Conservation (phyloP, 768 basidiomycete species). For the Trametes cinnabarina region DNA sequence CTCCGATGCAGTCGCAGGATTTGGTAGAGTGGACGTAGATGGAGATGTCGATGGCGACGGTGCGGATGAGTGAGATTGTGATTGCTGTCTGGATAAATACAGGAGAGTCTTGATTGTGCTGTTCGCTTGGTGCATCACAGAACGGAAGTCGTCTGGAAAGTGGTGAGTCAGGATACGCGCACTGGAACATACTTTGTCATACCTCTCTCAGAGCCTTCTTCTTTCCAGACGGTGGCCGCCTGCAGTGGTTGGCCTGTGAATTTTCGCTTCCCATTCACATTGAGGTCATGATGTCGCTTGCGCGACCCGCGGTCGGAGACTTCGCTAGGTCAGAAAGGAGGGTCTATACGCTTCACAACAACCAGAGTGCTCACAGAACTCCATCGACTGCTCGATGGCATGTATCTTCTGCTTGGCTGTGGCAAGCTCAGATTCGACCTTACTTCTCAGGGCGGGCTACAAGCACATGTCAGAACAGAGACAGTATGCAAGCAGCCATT, state of each 20-base stretch:
- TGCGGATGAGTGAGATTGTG: conserved; percentile 23
- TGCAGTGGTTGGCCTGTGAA: conserved; percentile 17
- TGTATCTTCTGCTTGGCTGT: conserved; percentile 74
- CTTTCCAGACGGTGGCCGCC: conserved; percentile 12
- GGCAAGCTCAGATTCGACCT: conserved; percentile 76
- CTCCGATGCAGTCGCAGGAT: conserved; percentile 27
- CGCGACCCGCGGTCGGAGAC: conserved; percentile 19
- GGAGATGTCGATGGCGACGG: conserved; percentile 40
- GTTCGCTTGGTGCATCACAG: conserved; percentile 64
- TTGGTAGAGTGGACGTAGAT: conserved; percentile 23
- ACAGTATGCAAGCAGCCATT: no score
- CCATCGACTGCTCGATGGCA: conserved; percentile 56
- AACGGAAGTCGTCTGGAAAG: conserved; percentile 66
- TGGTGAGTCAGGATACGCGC: not conserved
- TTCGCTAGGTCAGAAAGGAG: not conserved
- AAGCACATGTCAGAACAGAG: not conserved
- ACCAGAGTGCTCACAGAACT: conserved; percentile 42
- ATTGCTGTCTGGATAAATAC: conserved; percentile 38
- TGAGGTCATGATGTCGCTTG: conserved; percentile 16
- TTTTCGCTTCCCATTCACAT: conserved; percentile 15
- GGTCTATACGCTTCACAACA: not conserved
- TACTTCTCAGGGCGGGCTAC: conserved; percentile 62
- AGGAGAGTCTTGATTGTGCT: conserved; percentile 56
- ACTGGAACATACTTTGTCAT: not conserved
- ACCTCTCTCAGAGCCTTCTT: conserved; percentile 27